Base-by-base conservation (phyloP, 768 basidiomycete genomes). In the Tricholoma furcatifolium region DNA sequence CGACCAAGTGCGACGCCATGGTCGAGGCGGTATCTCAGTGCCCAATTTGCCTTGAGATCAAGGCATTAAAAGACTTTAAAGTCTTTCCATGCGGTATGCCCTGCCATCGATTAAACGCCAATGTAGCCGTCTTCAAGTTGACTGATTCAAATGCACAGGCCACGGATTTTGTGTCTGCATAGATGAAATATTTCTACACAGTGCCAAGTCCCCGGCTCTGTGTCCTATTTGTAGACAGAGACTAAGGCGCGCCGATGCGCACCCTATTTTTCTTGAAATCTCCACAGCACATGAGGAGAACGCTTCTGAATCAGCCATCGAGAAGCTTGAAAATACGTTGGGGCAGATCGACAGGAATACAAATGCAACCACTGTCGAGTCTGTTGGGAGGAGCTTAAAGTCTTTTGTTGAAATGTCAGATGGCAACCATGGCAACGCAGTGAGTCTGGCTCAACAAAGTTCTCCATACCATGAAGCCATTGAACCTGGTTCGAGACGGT, bases 161-260 rank as follows among this genome's bases (percentile, higher is more conserved):
- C 76, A 78, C 54, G 73, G 74, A n/a, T 74, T 67, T 50, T 78
- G 76, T 47, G 17, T 8, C n/a, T 78, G 75, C 55, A 63, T 67
- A 17, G 47, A 57, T 4, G 43, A 47, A 8, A 31, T 73, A 4
- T 62, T 71, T 36, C 59, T 10, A n/a, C 34, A 55, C 21, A 40
- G 56, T 1, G 43, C 41, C 5, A 48, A 34, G 17, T n/a, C 15
- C 8, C 18, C 15, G 7, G 42, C 23, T 43, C 35, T 30, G 4
- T 65, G 63, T 39, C 63, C 66, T 18, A 39, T 46, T 3, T 68
- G 67, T 41, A 60, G 65, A 17, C 49, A 35, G 11, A 50, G 40
- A 24, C 49, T 65, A 8, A 21, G 21, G 12, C 58, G 58, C 36
- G 47, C 43, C 38, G 57, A 62, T 30, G 67, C 49, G 0, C 55